Base-by-base conservation (phyloP, 1,139 yeast genomes). In the Debaryomyces udenii region DNA sequence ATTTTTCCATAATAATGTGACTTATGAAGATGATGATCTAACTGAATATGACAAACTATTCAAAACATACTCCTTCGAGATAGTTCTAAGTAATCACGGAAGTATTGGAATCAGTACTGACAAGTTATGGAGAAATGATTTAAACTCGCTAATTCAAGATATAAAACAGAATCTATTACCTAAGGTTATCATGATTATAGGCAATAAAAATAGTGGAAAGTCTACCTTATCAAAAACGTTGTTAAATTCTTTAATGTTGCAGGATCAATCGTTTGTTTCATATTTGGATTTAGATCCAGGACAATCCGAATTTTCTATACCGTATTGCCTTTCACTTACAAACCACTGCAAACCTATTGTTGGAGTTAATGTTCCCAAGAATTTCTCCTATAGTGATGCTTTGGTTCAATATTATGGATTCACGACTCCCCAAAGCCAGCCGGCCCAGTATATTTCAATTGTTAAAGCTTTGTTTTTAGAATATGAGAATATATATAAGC, bases 241-340 rank as follows among this genome's bases (percentile, higher is more conserved):
- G 6, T 43, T 78, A 5, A 89, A 89, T 43, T 50, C 61, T 50
- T 55, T 46, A 43, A 68, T 38, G 41, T 61, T 46, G 49, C 44
- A 47, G 24, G 50, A 46, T 1, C 37, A 39, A 7, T 41, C 50
- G 27, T 14, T 52, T 48, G 39, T 68, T 7, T 70, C 76, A 23
- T 77, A 81, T 38, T 52, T 93, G 24, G 98, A 93, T 55, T 60
- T 90, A 3, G 99, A 93, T 59, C 96, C 97, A 0, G 96, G 96
- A 0, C 97, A 90, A 57, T 81, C 96, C 0, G 96, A 88, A 56
- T 83, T 76, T 48, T 80, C 93, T 0, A 68, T 70, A 5, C 94
- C 96, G 0, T 91, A 87, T 31, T 77, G 80, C 17, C 55, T 86
- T n/a, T 74, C 87, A 0, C 56, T 83, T n/a, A 54, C 70, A 0